These are phyloP conservation scores for Tolypocladium pustulatum DNA, from an alignment of 2,329 filamentous ascomycete genomes.

Conservation along the genomic window DNA sequence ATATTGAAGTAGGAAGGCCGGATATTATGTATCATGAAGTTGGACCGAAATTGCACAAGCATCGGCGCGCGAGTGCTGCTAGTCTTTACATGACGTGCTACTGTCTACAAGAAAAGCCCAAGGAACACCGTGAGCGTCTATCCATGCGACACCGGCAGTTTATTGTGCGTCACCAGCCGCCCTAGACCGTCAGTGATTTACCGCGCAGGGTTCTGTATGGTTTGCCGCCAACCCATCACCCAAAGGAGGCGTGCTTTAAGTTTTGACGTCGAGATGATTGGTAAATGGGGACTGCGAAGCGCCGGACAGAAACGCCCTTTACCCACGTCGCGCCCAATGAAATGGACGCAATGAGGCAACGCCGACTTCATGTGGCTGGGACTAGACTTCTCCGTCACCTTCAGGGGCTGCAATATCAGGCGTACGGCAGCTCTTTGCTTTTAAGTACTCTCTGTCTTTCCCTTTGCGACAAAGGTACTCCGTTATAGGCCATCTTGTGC, in stretches of 20 bases:
- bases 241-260: neutral
- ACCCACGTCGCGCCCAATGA: conserved; percentile 16
- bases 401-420: neutral
- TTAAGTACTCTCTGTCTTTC: neutral
- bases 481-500: too few species aligned
- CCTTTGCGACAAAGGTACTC: too few species aligned
- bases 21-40: neutral
- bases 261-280: conserved; percentile 14
- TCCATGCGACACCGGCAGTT: conserved; percentile 11
- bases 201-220: neutral
- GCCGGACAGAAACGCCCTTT: conserved; percentile 12
- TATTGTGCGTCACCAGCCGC: neutral
- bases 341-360: neutral
- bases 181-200: neutral
- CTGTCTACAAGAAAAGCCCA: neutral
- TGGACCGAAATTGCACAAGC: neutral
- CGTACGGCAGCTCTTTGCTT: neutral
- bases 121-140: neutral
- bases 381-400: neutral
- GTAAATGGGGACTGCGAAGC: conserved; percentile 15
- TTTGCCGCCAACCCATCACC: neutral
- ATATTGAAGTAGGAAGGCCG: neutral
- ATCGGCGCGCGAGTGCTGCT: neutral
- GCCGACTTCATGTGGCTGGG: neutral
- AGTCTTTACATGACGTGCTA: neutral